Percentiles rank a stretch among this genome's conserved stretches.
phyloP scores from a whole-genome alignment of 148 eudicot genomes.

The Camellia granthamiana region DNA sequence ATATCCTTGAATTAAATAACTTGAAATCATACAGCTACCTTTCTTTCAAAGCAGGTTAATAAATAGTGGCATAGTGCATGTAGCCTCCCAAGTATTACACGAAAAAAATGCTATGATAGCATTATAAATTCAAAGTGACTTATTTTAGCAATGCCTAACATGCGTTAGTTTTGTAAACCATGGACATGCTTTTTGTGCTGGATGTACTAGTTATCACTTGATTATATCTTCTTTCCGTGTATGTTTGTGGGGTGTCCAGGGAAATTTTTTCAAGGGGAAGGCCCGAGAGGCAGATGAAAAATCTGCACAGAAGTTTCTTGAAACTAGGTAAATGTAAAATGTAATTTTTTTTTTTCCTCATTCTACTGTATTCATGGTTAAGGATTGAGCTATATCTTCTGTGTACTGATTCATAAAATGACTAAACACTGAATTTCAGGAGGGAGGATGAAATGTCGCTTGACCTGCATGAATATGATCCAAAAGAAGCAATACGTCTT shows the following conservation, averaged over 20 bases:
- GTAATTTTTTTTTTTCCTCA: not conserved
- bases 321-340: slow-evolving; percentile 40
- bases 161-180: not conserved
- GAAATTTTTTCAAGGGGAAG: slow-evolving; percentile 52
- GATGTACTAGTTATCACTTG: not conserved
- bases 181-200: not conserved
- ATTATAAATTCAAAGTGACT: not conserved
- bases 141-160: not conserved
- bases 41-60: not conserved
- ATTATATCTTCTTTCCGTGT: not conserved
- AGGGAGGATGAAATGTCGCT: slow-evolving; percentile 43
- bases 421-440: slow-evolving; percentile 8
- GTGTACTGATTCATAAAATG: not conserved
- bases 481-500: slow-evolving; percentile 53
- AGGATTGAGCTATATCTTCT: not conserved
- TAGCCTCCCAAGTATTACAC: not conserved
- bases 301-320: slow-evolving; percentile 47
- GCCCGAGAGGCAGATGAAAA: slow-evolving; percentile 71
- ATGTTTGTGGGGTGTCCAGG: slow-evolving; percentile 31
- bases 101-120: not conserved
- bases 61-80: slow-evolving; percentile 4
- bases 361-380: not conserved
- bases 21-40: not conserved
- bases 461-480: slow-evolving; percentile 46
- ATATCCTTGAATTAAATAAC: not conserved